A percentile compares a stretch with the other conserved stretches of the same genome.
phyloP scores from a whole-genome alignment of 78 protist species.

The Salpingoeca rosetta region DNA sequence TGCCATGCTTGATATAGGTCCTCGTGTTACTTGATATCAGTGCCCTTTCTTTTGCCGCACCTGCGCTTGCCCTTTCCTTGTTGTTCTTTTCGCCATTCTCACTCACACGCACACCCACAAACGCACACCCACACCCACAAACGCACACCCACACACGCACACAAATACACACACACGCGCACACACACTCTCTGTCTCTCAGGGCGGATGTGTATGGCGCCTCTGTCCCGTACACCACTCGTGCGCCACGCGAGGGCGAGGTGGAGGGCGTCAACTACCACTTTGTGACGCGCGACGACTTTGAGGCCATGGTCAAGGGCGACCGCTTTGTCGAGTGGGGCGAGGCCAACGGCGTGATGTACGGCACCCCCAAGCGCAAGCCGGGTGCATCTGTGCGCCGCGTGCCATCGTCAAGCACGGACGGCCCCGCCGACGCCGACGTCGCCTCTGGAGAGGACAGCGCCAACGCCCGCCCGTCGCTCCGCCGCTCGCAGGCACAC shows the following conservation, averaged over 20 bases:
- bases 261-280: conserved; percentile 4
- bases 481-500: not conserved
- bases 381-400: no score
- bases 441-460: not conserved
- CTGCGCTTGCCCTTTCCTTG: no score
- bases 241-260: conserved; percentile 17
- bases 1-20: no score
- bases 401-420: no score
- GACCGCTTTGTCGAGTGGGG: conserved; percentile 1
- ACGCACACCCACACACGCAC: no score
- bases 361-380: conserved; percentile 9
- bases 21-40: no score
- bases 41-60: no score
- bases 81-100: no score
- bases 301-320: not conserved
- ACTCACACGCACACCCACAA: no score
- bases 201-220: not conserved
- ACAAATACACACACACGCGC: no score
- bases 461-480: not conserved
- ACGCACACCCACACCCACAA: no score
- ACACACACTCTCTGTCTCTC: no score
- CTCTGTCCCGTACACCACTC: conserved; percentile 17
- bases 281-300: conserved; percentile 3
- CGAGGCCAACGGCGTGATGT: not conserved
- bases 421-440: not conserved